A percentile compares a stretch with the other conserved stretches of the same genome.
phyloP scores from a whole-genome alignment of 257 asterid genomes.

The Ophiorrhiza pumila region DNA sequence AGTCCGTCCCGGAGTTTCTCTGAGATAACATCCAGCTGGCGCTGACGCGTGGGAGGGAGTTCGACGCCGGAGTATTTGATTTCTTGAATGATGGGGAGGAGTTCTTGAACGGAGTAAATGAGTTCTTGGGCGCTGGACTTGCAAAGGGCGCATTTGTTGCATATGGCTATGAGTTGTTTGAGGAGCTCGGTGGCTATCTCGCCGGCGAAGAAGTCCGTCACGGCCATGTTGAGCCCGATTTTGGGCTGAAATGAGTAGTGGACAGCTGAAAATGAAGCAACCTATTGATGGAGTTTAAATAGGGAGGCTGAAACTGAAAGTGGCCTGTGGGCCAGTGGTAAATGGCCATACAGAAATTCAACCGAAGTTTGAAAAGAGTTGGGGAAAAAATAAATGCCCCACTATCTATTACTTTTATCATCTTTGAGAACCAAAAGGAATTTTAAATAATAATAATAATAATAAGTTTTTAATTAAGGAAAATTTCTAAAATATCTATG shows the following conservation, averaged over 20 bases:
- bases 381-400: too few relatives aligned
- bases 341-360: neutral
- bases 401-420: too few relatives aligned
- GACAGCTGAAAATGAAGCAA: neutral
- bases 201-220: conserved; percentile 82
- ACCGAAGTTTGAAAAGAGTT: too few relatives aligned
- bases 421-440: too few relatives aligned
- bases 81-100: conserved; percentile 75
- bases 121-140: conserved; percentile 72
- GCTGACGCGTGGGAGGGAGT: conserved; percentile 79
- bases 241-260: neutral
- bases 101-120: conserved; percentile 38
- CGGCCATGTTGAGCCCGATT: conserved; percentile 49
- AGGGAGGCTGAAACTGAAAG: conserved; percentile 1
- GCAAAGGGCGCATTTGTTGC: conserved; percentile 53
- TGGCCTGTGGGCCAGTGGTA: neutral
- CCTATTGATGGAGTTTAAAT: neutral
- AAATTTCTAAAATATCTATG: too few relatives aligned
- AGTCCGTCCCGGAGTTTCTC: conserved; percentile 55
- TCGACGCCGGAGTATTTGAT: conserved; percentile 75
- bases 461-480: too few relatives aligned
- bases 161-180: conserved; percentile 51
- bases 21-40: conserved; percentile 66
- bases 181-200: conserved; percentile 85
- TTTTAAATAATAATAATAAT: too few relatives aligned